phyloP scores from a whole-genome alignment of 805 yeast species.

The Saccharomycopsis sp. region DNA sequence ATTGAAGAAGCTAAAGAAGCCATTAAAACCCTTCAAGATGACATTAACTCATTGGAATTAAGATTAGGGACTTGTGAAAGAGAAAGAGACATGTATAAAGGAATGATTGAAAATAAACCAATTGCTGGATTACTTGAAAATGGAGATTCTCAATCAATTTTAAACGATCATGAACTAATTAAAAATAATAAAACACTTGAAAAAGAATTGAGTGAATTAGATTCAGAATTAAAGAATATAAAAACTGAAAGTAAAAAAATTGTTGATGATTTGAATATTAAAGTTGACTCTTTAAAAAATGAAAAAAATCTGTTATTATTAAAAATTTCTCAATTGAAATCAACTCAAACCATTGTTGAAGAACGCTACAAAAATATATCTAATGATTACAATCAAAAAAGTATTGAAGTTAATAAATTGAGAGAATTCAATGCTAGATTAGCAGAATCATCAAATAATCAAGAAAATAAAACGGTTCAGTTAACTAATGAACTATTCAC shows the following conservation, averaged over 20 bases:
- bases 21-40: slow-evolving; percentile 49
- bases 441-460: slow-evolving; percentile 34
- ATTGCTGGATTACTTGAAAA: neutral
- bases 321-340: slow-evolving; percentile 42
- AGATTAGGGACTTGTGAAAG: slow-evolving; percentile 44
- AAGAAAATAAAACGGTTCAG: slow-evolving; percentile 38
- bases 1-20: slow-evolving; percentile 61
- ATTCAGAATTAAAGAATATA: slow-evolving; percentile 19
- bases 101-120: neutral
- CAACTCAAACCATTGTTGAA: slow-evolving; percentile 41
- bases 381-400: slow-evolving; percentile 30
- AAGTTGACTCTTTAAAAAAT: slow-evolving; percentile 29
- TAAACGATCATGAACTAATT: neutral
- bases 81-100: slow-evolving; percentile 58
- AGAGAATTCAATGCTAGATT: slow-evolving; percentile 29
- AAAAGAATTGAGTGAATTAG: slow-evolving; percentile 22
- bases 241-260: slow-evolving; percentile 31
- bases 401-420: slow-evolving; percentile 36
- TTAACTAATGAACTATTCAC: slow-evolving; percentile 47
- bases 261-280: slow-evolving; percentile 38
- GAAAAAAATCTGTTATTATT: slow-evolving; percentile 39
- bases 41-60: slow-evolving; percentile 39
- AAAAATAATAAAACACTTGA: slow-evolving; percentile 2
- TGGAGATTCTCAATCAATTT: neutral
- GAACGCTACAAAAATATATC: slow-evolving; percentile 38